Evolutionary conservation across 116 monocot species (phyloP).

Genomic region (Posidonia oceanica): DNA sequence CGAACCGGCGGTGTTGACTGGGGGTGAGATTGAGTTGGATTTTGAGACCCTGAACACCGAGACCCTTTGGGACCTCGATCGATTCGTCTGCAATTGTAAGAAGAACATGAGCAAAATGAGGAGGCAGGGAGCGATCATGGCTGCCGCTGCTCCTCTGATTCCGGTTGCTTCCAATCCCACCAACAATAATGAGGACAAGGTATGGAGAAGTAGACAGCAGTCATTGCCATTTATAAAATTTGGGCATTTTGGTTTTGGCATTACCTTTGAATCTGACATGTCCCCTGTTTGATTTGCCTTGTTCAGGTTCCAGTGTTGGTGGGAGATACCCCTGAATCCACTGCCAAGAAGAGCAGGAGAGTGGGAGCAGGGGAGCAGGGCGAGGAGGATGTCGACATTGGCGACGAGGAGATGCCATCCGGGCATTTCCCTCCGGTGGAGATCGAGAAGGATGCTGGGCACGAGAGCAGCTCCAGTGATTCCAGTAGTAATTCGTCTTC

Average conservation of each 20-base stretch:
- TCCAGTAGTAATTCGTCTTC: conserved; percentile 60
- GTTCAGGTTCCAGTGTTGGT: conserved; percentile 7
- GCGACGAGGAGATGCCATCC: conserved; percentile 76
- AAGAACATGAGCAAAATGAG: conserved; percentile 50
- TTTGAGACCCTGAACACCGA: conserved; percentile 68
- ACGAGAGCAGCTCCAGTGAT: conserved; percentile 41
- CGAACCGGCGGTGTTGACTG: conserved; percentile 22
- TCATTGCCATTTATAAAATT: neutral
- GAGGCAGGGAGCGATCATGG: conserved; percentile 24
- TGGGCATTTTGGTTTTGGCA: neutral
- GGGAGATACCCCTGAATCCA: conserved; percentile 14
- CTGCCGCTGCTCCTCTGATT: conserved; percentile 1
- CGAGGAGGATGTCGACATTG: conserved; percentile 89
- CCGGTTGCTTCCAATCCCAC: neutral
- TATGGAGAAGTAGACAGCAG: neutral
- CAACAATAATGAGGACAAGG: conserved; percentile 10
- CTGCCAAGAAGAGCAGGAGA: conserved; percentile 29
- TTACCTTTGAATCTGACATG: neutral
- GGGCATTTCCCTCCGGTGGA: conserved; percentile 56
- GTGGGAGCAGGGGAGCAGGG: conserved; percentile 19
- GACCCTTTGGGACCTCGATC: conserved; percentile 89
- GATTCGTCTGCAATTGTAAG: conserved; percentile 57
- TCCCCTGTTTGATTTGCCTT: conserved; percentile 1
- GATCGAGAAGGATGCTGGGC: conserved; percentile 56
- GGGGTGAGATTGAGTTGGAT: conserved; percentile 81